A percentile compares a stretch with the other conserved stretches of the same genome.
phyloP scores from a whole-genome alignment of 352 stramenopile species.

The Pythium aphanidermatum region DNA sequence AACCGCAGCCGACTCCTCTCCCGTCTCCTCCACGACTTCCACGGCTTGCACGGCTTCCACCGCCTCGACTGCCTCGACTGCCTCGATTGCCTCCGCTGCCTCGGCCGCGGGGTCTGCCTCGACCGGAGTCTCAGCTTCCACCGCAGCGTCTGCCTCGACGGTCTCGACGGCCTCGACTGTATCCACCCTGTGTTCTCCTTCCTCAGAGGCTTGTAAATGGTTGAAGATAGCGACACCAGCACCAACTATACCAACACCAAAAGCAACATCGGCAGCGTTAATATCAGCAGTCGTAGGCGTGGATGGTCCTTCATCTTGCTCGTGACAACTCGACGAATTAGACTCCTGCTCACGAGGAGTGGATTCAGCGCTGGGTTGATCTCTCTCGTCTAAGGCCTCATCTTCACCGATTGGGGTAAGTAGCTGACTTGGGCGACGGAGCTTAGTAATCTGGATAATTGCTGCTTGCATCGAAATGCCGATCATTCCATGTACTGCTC shows the following conservation, averaged over 20 bases:
- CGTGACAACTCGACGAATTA: no score
- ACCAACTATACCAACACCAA: no score
- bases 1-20: no score
- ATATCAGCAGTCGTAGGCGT: no score
- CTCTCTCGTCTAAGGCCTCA: neutral
- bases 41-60: neutral
- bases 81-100: neutral
- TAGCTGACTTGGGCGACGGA: slow-evolving; percentile 15
- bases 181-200: neutral
- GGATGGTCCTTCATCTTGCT: no score
- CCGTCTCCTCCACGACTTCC: neutral
- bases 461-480: slow-evolving; percentile 35
- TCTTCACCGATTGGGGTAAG: slow-evolving; percentile 18
- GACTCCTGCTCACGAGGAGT: no score
- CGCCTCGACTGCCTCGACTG: neutral
- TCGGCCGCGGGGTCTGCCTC: no score
- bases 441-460: slow-evolving; percentile 23
- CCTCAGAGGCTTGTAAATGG: no score
- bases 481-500: slow-evolving; percentile 33
- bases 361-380: neutral
- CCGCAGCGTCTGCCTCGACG: neutral
- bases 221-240: no score
- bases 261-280: no score
- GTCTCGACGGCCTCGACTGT: neutral
- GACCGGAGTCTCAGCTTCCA: neutral